phyloP scores from a whole-genome alignment of 2,329 filamentous ascomycete genomes.

The Fusarium robinianum region DNA sequence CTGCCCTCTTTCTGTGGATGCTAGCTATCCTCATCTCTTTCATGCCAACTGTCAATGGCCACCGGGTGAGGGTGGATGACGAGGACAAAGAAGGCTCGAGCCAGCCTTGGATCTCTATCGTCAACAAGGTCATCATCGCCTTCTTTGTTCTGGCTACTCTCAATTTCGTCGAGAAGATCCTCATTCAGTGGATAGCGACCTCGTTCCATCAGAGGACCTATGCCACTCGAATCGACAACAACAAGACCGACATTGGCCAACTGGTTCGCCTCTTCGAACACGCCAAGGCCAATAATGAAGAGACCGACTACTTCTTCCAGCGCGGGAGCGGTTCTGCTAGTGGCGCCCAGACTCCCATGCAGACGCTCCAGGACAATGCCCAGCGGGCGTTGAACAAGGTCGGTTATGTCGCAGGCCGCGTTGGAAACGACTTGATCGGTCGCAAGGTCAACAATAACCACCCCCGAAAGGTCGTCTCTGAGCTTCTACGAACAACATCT shows the following conservation, averaged over 20 bases:
- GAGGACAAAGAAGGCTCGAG: constrained; percentile 50
- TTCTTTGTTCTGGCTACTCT: constrained; percentile 79
- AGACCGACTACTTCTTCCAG: constrained; percentile 56
- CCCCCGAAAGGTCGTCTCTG: constrained; percentile 80
- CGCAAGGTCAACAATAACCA: constrained; percentile 72
- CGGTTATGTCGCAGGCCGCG: constrained; percentile 80
- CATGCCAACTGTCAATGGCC: constrained; percentile 73
- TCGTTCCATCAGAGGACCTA: constrained; percentile 93
- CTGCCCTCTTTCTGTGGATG: constrained; percentile 90
- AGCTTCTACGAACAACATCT: constrained; percentile 71
- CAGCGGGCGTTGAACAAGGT: constrained; percentile 77
- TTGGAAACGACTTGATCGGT: constrained; percentile 92
- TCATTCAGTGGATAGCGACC: constrained; percentile 93
- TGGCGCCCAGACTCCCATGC: constrained; percentile 75
- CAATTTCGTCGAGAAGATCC: constrained; percentile 89
- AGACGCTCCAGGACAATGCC: constrained; percentile 73
- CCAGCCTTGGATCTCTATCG: constrained; percentile 71
- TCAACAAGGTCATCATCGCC: constrained; percentile 85
- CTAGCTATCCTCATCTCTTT: constrained; percentile 86
- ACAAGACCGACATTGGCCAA: constrained; percentile 82
- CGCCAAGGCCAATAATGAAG: constrained; percentile 72
- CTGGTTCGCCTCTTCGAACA: constrained; percentile 66
- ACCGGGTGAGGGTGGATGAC: constrained; percentile 47
- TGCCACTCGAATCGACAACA: constrained; percentile 84
- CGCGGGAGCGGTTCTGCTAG: constrained; percentile 49